Conservation (phyloP, 306 rosid genomes). For the Rosa chinensis region DNA sequence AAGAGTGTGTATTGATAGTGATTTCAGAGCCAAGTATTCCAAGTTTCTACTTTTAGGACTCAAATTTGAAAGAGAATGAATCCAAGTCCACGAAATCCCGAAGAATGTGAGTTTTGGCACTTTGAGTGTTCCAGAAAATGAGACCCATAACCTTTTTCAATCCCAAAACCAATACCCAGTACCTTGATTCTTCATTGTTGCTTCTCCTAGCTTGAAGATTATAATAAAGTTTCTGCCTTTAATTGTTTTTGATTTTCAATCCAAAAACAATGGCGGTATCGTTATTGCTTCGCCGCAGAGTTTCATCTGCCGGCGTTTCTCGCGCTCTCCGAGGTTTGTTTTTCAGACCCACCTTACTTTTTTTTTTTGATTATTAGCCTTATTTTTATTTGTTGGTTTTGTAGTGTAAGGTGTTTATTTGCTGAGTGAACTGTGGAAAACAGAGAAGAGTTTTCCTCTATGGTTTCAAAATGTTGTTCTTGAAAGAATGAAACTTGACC, state of each 20-base stretch:
- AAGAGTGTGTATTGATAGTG: neutral
- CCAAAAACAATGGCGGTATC: conserved; percentile 53
- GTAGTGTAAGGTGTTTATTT: conserved; percentile 1
- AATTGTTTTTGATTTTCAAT: neutral
- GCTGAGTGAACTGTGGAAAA: neutral
- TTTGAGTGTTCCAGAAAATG: conserved; percentile 4
- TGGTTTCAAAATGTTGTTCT: conserved; percentile 1
- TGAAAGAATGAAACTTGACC: neutral
- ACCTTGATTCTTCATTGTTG: neutral
- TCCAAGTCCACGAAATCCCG: neutral
- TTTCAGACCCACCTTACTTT: neutral
- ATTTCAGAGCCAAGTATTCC: neutral
- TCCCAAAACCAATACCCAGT: conserved; percentile 5
- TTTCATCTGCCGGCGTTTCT: conserved; percentile 29
- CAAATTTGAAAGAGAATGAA: neutral
- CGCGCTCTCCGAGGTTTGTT: conserved; percentile 44
- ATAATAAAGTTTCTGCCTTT: neutral
- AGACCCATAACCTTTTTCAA: neutral
- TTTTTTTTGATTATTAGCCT: neutral
- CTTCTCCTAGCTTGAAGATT: neutral
- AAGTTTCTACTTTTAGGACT: conserved; percentile 10
- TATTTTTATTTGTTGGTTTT: neutral
- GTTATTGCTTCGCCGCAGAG: conserved; percentile 42
- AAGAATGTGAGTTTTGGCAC: neutral
- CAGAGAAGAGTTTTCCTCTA: neutral